Percentiles rank a stretch among this genome's conserved stretches.
Evolutionary conservation across 768 basidiomycete species (phyloP).

Genomic region (Epithele typhae): DNA sequence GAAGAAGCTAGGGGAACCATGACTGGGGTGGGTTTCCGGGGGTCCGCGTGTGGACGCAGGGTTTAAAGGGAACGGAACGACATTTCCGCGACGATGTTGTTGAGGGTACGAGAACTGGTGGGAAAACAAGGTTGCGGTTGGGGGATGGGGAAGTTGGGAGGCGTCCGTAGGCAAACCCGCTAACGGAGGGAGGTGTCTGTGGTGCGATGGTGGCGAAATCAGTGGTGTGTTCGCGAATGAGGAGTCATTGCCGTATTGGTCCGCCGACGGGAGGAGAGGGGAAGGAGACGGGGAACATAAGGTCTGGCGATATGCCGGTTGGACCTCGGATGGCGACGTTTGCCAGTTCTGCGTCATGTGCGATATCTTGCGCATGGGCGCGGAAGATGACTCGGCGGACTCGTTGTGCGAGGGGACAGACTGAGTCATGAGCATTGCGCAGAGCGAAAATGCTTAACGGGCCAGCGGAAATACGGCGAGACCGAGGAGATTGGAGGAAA

Average conservation of each 20-base stretch:
- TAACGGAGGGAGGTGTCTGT: constrained; percentile 20
- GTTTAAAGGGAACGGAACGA: constrained; percentile 21
- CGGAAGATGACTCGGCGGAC: constrained; percentile 10
- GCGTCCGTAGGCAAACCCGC: constrained; percentile 15
- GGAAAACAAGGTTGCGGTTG: constrained; percentile 25
- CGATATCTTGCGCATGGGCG: constrained; percentile 12
- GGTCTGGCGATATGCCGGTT: background rate
- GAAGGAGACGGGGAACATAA: constrained; percentile 6
- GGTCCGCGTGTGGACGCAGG: constrained; percentile 22
- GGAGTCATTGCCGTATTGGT: constrained; percentile 15
- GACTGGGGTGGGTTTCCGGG: constrained; percentile 20
- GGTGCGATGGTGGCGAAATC: constrained; percentile 22
- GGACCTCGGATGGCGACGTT: constrained; percentile 3
- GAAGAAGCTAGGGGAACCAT: constrained; percentile 23
- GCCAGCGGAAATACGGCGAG: constrained; percentile 17
- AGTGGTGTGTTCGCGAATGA: constrained; percentile 21
- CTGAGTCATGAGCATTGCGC: constrained; percentile 11
- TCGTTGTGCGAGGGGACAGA: constrained; percentile 9
- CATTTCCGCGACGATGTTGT: constrained; percentile 20
- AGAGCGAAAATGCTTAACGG: constrained; percentile 14
- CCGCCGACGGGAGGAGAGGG: constrained; percentile 16
- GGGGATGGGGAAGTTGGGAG: constrained; percentile 10
- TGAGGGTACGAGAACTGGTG: constrained; percentile 14
- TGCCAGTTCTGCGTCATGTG: constrained; percentile 18
- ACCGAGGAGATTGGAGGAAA: constrained; percentile 6